Percentiles rank a stretch among this genome's conserved stretches.
Evolutionary conservation across 2,329 filamentous ascomycete species (phyloP).

Genomic region (Aspergillus unguis): DNA sequence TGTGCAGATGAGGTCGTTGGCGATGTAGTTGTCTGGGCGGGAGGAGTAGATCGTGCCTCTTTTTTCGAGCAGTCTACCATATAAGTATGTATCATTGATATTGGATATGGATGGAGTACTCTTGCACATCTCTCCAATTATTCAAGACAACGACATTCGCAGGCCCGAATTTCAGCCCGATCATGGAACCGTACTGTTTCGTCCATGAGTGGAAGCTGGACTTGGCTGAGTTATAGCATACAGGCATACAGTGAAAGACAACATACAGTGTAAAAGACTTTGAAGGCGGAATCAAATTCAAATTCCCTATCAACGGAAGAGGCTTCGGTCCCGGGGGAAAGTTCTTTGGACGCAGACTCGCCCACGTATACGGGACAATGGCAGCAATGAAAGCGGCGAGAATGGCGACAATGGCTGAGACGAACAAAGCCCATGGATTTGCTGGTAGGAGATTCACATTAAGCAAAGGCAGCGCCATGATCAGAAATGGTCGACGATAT

Average conservation of each 20-base stretch:
- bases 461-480: too few species aligned
- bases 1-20: constrained; percentile 6
- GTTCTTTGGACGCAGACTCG: constrained; percentile 3
- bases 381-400: background rate
- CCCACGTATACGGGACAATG: constrained; percentile 4
- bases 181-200: background rate
- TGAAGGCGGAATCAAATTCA: constrained; percentile 2
- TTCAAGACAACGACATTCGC: constrained; percentile 1
- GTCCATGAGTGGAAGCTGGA: constrained; percentile 6
- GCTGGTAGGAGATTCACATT: too few species aligned
- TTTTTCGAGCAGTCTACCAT: constrained; percentile 4
- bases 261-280: background rate
- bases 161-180: constrained; percentile 1
- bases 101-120: background rate
- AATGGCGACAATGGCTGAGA: background rate
- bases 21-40: constrained; percentile 5
- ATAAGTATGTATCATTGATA: background rate
- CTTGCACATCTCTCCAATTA: background rate
- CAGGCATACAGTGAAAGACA: background rate
- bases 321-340: constrained; percentile 5
- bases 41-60: constrained; percentile 8
- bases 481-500: too few species aligned
- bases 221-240: background rate
- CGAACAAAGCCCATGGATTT: background rate
- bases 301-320: constrained; percentile 1